phyloP scores from a whole-genome alignment of 2,329 filamentous ascomycete genomes.

The Apiospora saccharicola region DNA sequence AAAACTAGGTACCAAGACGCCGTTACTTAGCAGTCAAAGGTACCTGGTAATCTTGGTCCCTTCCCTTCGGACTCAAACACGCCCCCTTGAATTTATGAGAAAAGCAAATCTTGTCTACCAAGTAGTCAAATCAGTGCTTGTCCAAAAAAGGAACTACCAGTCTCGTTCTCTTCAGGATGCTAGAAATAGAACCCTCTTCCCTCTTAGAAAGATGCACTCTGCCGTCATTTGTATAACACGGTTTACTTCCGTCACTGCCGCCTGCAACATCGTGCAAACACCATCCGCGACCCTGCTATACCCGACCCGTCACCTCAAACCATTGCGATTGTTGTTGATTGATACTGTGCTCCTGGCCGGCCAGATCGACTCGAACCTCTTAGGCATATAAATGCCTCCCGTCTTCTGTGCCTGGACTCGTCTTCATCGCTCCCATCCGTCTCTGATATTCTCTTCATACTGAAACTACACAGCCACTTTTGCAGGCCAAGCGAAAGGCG shows the following conservation, averaged over 20 bases:
- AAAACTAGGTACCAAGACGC: not conserved
- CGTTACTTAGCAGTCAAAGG: not conserved
- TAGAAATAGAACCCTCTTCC: slow-evolving; percentile 29
- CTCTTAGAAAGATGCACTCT: slow-evolving; percentile 41
- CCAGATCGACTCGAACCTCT: not conserved
- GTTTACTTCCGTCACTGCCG: slow-evolving; percentile 43
- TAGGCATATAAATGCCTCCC: slow-evolving; percentile 10
- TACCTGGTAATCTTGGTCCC: slow-evolving; percentile 13
- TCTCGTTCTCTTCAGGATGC: not conserved
- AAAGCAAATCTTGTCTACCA: slow-evolving; percentile 10
- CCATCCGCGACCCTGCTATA: slow-evolving; percentile 37
- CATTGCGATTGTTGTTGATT: slow-evolving; percentile 11
- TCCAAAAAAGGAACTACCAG: slow-evolving; percentile 18
- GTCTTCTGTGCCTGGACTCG: not conserved
- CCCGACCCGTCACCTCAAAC: slow-evolving; percentile 41
- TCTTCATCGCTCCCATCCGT: not conserved
- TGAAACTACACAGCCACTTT: not conserved
- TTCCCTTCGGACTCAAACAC: slow-evolving; percentile 13
- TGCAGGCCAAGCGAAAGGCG: not conserved
- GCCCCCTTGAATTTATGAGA: slow-evolving; percentile 20
- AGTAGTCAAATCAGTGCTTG: slow-evolving; percentile 3
- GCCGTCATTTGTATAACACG: slow-evolving; percentile 38
- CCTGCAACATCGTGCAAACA: slow-evolving; percentile 43
- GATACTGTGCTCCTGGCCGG: slow-evolving; percentile 6
- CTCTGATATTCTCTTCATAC: not conserved